These are phyloP conservation scores for Lodderomyces orthopsilosis DNA, from an alignment of 1,139 yeast genomes.

Conservation along the genomic window DNA sequence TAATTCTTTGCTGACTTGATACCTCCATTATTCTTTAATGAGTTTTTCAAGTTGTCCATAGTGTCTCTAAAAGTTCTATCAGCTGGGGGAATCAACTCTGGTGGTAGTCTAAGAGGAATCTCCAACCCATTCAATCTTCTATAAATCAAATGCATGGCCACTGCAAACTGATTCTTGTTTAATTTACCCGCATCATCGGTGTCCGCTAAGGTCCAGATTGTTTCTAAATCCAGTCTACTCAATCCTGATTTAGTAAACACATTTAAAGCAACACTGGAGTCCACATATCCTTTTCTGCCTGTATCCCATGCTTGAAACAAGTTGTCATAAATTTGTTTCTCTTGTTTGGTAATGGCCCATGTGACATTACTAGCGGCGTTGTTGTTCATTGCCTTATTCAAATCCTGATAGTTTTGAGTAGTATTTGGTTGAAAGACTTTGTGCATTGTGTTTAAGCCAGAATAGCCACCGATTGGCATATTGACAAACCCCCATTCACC, in stretches of 20 bases:
- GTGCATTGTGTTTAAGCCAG: slow-evolving; percentile 74
- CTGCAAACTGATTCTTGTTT: slow-evolving; percentile 76
- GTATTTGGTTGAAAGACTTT: slow-evolving; percentile 66
- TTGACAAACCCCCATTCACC: slow-evolving; percentile 84
- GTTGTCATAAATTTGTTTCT: slow-evolving; percentile 80
- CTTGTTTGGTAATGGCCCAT: slow-evolving; percentile 84
- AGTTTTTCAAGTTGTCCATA: slow-evolving; percentile 40
- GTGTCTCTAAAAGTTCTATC: slow-evolving; percentile 54
- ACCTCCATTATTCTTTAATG: slow-evolving; percentile 39
- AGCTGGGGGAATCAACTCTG: slow-evolving; percentile 79
- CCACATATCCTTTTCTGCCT: slow-evolving; percentile 61
- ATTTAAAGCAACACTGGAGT: slow-evolving; percentile 79
- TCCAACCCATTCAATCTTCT: slow-evolving; percentile 71
- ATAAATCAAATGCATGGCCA: slow-evolving; percentile 81
- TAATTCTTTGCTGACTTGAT: slow-evolving; percentile 23
- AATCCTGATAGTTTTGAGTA: slow-evolving; percentile 19
- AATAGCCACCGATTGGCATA: slow-evolving; percentile 70
- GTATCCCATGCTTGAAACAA: slow-evolving; percentile 88
- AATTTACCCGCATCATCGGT: slow-evolving; percentile 68
- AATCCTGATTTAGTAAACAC: slow-evolving; percentile 91
- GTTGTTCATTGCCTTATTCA: slow-evolving; percentile 55
- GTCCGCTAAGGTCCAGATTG: slow-evolving; percentile 84
- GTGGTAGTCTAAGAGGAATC: slow-evolving; percentile 69
- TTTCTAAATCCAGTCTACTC: slow-evolving; percentile 77
- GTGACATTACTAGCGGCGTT: slow-evolving; percentile 48